Evolutionary conservation across 208 protist species (phyloP), one percentile per base, ranked within the genome.

Genomic region (Leptomonas pyrrhocoris): DNA sequence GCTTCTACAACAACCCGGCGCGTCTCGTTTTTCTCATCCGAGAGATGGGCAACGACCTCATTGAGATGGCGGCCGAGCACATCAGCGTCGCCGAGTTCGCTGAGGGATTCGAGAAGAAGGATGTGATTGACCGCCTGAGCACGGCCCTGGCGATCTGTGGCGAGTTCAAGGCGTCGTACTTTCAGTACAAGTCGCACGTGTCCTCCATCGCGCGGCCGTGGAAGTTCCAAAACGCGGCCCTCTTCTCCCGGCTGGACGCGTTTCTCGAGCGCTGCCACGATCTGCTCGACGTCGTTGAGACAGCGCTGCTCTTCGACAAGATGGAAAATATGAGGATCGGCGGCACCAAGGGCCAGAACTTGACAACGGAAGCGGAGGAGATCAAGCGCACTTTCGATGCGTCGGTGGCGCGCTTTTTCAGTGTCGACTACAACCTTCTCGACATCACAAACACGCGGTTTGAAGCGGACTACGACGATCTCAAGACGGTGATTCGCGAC

Each of bases 181-280:
- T 98, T 64, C 84, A 94, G 40, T 98, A 97, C 83, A 98, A 98
- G 83, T 83, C 89, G 25, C 84, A 94, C 68, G 88, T 93, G 12
- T 74, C 74, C 5, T 80, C 86, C 16, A 78, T 88, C 36, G 80
- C 88, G 23, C 84, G 94, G 62, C 92, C 93, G 23, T 99, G 97
- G 96, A 95, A 90, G 61, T 96, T 98, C 58, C 95, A 97, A 79
- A 98, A 98, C 81, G 83, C 84, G 11, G 84, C 94, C 2, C 85
- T 99, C n/a, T 99, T 99, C 79, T 81, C 94, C 5, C 80, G 97
- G 1, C 83, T 99, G 25, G 96, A 99, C 77, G 77, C 86, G 1
- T 99, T 99, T 83, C 77, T 99, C 23, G 98, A 99, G 79, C 94
- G 98, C 54, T 98, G 94, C 80, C 94, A 98, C 85, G 97, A 98